Evolutionary conservation across 2,329 filamentous ascomycete species (phyloP).

Genomic region (Fusarium cyanostomum): DNA sequence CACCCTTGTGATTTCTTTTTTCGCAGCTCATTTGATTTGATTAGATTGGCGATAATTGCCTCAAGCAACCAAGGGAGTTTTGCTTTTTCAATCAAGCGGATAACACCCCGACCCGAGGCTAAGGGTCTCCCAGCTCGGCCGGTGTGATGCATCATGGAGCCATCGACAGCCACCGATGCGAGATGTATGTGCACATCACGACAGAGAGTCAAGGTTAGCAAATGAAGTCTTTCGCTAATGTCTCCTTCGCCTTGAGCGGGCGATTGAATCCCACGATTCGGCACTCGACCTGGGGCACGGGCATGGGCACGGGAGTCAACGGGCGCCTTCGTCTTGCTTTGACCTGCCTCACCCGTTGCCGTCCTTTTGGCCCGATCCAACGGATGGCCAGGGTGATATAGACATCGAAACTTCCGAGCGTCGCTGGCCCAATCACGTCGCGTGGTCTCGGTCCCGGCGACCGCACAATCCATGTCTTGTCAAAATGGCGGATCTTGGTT

Average conservation of each 20-base stretch:
- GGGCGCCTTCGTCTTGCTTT: conserved; percentile 17
- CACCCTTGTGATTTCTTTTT: background rate
- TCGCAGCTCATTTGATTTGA: conserved; percentile 5
- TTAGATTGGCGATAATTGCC: background rate
- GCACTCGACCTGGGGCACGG: conserved; percentile 22
- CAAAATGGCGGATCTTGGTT: conserved; percentile 24
- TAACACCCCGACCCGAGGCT: background rate
- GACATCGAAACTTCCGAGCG: conserved; percentile 16
- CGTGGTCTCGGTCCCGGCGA: conserved; percentile 13
- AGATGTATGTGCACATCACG: conserved; percentile 7
- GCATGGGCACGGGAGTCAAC: conserved; percentile 27
- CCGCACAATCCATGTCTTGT: conserved; percentile 27
- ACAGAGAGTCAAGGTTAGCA: background rate
- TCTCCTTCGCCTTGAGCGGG: background rate
- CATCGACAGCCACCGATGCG: conserved; percentile 16
- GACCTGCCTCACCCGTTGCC: conserved; percentile 26
- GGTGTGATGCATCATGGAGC: conserved; percentile 7
- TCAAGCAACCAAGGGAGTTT: too few relatives aligned
- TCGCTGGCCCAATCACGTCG: conserved; percentile 16
- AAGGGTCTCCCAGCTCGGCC: conserved; percentile 2
- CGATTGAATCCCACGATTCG: conserved; percentile 19
- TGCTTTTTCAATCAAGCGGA: background rate
- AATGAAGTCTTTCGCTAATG: conserved; percentile 8
- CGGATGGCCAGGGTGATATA: conserved; percentile 19
- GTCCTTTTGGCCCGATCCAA: conserved; percentile 36